Base-by-base conservation (phyloP, 2,329 filamentous ascomycete species). In the Moelleriella libera region DNA sequence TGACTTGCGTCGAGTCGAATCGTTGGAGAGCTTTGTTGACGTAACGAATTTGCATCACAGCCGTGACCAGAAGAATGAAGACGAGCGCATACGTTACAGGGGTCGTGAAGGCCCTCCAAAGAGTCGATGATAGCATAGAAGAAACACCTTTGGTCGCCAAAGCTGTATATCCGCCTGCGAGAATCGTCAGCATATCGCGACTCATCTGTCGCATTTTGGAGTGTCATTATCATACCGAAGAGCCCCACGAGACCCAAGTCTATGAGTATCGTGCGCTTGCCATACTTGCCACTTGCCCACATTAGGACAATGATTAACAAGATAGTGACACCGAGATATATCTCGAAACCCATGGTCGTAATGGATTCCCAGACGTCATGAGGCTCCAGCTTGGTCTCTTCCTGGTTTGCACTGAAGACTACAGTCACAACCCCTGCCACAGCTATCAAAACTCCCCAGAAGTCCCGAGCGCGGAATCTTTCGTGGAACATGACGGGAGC, bases 1-100 rank as follows among this genome's bases (percentile, higher is more conserved):
- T 98, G 55, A 98, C 92, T 62, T 96, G 88, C 0, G 92, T 98
- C 6, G 92, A 95, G 63, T 96, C 88, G 68, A 97, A 98, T 44
- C 86, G 81, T 62, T 96, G 89, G 46, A 98, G 71, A 1, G 76
- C 74, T 54, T 76, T 85, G 68, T 97, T 98, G 61, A 98, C 78
- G 61, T 97, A 98, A 60, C 88, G 90, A 56, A 98, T 90, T 67
- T 98, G 92, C 84, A 97, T 88, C 50, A 98, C 71, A 6, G 92
- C 92, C 1, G 90, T 97, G 43, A 71, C 76, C 14, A 92, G 72
- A 30, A 98, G 75, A 45, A 97, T 75, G 45, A 84, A 69, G 7
- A 92, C 63, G n/a, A 98, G 76, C 1, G 81, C 76, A 60, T 97
- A 98, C 21, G 88, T 94, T 51, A 98, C 83, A 0, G 90, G 89